A percentile compares a stretch with the other conserved stretches of the same genome.
phyloP scores from a whole-genome alignment of 1,284 basidiomycete genomes.

The Tilletia caries region DNA sequence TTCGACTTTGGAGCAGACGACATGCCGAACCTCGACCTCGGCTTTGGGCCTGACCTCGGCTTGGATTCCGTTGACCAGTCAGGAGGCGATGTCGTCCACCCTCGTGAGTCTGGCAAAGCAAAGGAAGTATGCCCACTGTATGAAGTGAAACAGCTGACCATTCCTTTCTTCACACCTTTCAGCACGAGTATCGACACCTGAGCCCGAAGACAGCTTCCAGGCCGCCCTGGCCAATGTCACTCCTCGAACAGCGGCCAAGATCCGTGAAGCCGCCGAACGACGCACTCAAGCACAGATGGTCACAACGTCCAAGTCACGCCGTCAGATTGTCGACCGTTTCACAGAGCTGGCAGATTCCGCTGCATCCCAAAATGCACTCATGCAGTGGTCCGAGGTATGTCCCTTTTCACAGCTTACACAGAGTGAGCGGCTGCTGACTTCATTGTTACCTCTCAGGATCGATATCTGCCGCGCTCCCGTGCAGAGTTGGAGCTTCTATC shows the following conservation, averaged over 20 bases:
- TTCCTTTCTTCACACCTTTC: too few species aligned
- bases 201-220: constrained; percentile 6
- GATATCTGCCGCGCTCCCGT: constrained; percentile 76
- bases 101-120: constrained; percentile 44
- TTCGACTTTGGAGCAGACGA: constrained; percentile 63
- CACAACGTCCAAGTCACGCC: constrained; percentile 40
- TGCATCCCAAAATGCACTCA: background rate
- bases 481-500: constrained; percentile 74
- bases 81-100: constrained; percentile 62
- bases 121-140: background rate
- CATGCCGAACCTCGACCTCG: constrained; percentile 32
- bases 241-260: constrained; percentile 59
- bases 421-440: background rate
- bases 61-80: constrained; percentile 60
- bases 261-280: constrained; percentile 39
- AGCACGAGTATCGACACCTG: background rate
- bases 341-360: constrained; percentile 60
- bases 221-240: constrained; percentile 56
- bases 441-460: constrained; percentile 56
- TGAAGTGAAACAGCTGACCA: too few species aligned
- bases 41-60: constrained; percentile 68
- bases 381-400: background rate
- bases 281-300: constrained; percentile 32
- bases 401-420: background rate
- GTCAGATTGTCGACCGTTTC: constrained; percentile 56